These are phyloP conservation scores for Xenosphaeropsis pyriputrescens DNA, from an alignment of 2,329 filamentous ascomycete species.

Conservation along the genomic window DNA sequence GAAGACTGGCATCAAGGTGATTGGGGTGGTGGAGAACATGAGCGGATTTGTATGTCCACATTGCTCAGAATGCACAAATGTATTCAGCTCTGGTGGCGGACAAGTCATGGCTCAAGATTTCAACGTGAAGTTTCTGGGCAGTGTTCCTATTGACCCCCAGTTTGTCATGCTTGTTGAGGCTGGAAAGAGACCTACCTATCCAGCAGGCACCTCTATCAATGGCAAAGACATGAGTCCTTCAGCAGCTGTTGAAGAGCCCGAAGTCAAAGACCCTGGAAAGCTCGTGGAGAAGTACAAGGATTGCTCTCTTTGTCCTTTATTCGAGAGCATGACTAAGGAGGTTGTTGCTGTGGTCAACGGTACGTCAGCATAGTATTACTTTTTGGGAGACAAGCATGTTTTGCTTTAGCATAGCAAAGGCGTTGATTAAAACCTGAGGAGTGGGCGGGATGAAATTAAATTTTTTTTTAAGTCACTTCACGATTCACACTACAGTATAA, in stretches of 20 bases:
- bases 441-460: too few species aligned
- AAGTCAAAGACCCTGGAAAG: constrained; percentile 23
- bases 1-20: constrained; percentile 67
- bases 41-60: constrained; percentile 73
- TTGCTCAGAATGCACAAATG: constrained; percentile 75
- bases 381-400: too few species aligned
- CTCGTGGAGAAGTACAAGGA: constrained; percentile 59
- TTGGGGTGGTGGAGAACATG: constrained; percentile 97
- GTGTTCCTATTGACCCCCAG: constrained; percentile 82
- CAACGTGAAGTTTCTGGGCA: constrained; percentile 67
- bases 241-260: constrained; percentile 10
- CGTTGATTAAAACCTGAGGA: not conserved
- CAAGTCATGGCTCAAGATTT: constrained; percentile 82
- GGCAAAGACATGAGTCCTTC: constrained; percentile 33
- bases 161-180: constrained; percentile 83
- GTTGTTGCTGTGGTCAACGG: constrained; percentile 22
- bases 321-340: constrained; percentile 45
- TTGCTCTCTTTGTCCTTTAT: constrained; percentile 58
- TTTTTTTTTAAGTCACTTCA: too few species aligned
- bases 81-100: constrained; percentile 86
- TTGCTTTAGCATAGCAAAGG: not conserved
- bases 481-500: too few species aligned
- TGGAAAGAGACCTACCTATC: constrained; percentile 47
- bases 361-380: not conserved
- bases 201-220: constrained; percentile 47